Evolutionary conservation across 1,139 yeast species (phyloP), one percentile per base, ranked within the genome.

Genomic region (Candida gigantensis): DNA sequence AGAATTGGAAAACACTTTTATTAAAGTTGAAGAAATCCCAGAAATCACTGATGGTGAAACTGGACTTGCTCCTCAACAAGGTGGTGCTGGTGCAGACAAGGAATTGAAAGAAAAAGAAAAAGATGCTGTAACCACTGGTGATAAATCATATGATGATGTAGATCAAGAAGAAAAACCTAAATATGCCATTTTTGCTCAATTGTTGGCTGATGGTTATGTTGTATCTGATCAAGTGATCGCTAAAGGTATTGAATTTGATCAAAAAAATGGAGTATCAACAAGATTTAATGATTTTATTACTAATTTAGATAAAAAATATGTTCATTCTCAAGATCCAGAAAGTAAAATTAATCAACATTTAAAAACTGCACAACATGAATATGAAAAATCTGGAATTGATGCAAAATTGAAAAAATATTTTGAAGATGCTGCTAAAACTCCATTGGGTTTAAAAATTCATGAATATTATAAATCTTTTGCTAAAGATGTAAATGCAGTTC

Each of bases 141-240:
- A 39, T 34, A 35, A 35, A 19, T 18, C 30, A n/a, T 37, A 40
- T 14, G 43, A 68, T 42, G 89, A 83, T 50, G 75, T 84, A 40
- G 64, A 71, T 3, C 95, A 85, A 58, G 95, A 85, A 52, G 79
- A 77, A 47, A 85, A 85, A 62, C 95, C 95, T 39, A 83, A 84
- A 53, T 65, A 81, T 43, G 80, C 88, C 17, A 79, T 85, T 41
- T 67, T 84, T 64, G 92, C 94, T 1, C 92, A 85, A 59, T 74
- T 83, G 50, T 68, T 85, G 45, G 74, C 89, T 21, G 77, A 78
- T 19, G 95, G 95, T 4, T 85, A 84, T 56, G 73, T 70, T 17
- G 58, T 85, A 28, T 73, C 84, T 34, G 94, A 85, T 56, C 64
- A 72, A 41, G 67, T 84, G 32, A 68, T 84, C 37, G 72, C 76